Evolutionary conservation across 2,329 filamentous ascomycete genomes (phyloP), one percentile per base, ranked within the genome.

Genomic region (Didymellaceae sp.): DNA sequence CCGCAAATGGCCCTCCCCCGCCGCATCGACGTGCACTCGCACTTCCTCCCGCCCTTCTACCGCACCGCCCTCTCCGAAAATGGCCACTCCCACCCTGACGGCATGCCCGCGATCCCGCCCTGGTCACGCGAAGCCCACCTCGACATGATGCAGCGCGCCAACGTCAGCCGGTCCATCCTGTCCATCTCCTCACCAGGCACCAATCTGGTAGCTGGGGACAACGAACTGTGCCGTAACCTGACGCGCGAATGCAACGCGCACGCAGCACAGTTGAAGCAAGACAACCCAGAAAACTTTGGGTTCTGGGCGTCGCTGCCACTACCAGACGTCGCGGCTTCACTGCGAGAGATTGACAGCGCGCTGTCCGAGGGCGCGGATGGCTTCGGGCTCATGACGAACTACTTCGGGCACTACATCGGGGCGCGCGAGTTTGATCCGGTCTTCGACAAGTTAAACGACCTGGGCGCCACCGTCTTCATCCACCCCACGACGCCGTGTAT

Each of bases 141-240:
- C 2, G 64, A 68, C 0, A 70, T 83, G 57, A 84, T 85, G 81
- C 59, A 76, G 33, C 61, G 70, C 1, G 61, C 76, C 50, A 76
- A 77, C 54, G 80, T 85, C 51, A 65, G 65, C 5, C 81, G 78
- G 58, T 80, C 80, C 9, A 79, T 84, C 26, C 66, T 85, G 9
- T 82, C 78, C 58, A 78, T 85, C 61, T 80, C 77, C 5, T 78
- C 78, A 0, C 82, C 82, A 0, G 82, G 81, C 11, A 80, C 77
- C 0, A 70, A 80, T 50, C 70, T 85, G 13, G 67, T 68, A 0
- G 66, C 74, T 0, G 65, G 65, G 1, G 70, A 81, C 49, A 57
- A 73, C 34, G 44, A 58, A 1, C 66, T 75, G 10, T 73, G 69
- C 3, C 63, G 67, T 3, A 52, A 60, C 10, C 54, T 82, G 2